Percentiles rank a stretch among this genome's conserved stretches.
Evolutionary conservation across 331 rosid species (phyloP).

Genomic region (Ulmus americana): DNA sequence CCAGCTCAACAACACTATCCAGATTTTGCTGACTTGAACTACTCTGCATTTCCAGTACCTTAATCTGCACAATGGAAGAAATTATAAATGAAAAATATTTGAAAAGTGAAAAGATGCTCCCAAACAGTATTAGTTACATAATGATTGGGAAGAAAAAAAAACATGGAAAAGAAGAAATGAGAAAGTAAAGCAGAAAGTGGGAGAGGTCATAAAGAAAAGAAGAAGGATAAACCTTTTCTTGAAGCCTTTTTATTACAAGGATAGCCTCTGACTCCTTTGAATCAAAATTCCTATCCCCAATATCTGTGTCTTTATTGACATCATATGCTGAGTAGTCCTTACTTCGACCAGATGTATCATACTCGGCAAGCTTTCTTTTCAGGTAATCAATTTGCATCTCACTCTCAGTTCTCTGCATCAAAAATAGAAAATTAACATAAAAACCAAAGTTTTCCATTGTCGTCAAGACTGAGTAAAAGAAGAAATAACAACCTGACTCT

Average conservation of each 20-base stretch:
- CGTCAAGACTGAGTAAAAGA: slow-evolving; percentile 3
- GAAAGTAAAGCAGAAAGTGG: background rate
- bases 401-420: slow-evolving; percentile 56
- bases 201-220: slow-evolving; percentile 2
- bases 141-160: background rate
- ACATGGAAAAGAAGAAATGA: slow-evolving; percentile 4
- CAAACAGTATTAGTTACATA: slow-evolving; percentile 22
- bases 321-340: slow-evolving; percentile 27
- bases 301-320: slow-evolving; percentile 21
- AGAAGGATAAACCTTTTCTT: slow-evolving; percentile 56
- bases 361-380: slow-evolving; percentile 48
- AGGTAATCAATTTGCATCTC: slow-evolving; percentile 64
- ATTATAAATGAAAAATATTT: slow-evolving; percentile 10
- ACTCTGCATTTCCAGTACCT: slow-evolving; percentile 66
- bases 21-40: slow-evolving; percentile 68
- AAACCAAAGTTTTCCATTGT: background rate
- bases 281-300: slow-evolving; percentile 43
- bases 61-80: slow-evolving; percentile 47
- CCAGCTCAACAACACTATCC: slow-evolving; percentile 63
- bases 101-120: background rate
- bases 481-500: slow-evolving; percentile 47
- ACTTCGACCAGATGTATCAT: slow-evolving; percentile 27
- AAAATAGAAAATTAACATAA: slow-evolving; percentile 17
- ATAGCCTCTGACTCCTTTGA: slow-evolving; percentile 59
- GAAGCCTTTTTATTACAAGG: slow-evolving; percentile 74